These are phyloP conservation scores for Sclerotinia subarctica DNA, from an alignment of 2,329 filamentous ascomycete genomes.

Conservation along the genomic window DNA sequence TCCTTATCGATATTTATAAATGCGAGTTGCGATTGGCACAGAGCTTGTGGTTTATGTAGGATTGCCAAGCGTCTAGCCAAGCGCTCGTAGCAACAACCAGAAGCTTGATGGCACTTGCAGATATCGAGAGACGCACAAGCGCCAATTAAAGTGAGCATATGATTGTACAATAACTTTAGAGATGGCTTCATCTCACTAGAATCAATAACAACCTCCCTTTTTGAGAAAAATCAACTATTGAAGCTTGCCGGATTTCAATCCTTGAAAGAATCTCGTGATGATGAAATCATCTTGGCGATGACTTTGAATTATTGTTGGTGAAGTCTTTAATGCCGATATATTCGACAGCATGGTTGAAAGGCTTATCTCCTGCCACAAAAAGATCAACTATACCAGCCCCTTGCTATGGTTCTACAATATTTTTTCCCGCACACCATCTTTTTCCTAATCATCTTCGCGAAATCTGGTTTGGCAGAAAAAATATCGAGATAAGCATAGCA, in stretches of 20 bases:
- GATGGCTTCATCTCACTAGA: conserved; percentile 13
- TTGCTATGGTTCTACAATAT: not conserved
- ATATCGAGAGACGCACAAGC: conserved; percentile 18
- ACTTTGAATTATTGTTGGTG: not conserved
- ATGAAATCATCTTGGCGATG: conserved; percentile 13
- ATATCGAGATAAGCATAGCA: not conserved
- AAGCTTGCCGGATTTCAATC: not conserved
- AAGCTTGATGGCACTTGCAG: conserved; percentile 12
- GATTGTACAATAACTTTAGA: conserved; percentile 10
- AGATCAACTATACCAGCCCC: not conserved
- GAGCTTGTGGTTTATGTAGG: not conserved
- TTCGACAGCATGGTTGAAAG: not conserved
- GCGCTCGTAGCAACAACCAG: conserved; percentile 6
- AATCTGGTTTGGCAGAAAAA: not conserved
- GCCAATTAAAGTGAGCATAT: conserved; percentile 9
- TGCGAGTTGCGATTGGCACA: conserved; percentile 4
- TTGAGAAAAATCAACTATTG: conserved; percentile 5
- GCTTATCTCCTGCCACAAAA: conserved; percentile 18
- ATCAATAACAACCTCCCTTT: conserved; percentile 17
- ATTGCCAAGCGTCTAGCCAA: conserved; percentile 16
- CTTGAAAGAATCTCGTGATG: conserved; percentile 6
- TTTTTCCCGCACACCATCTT: conserved; percentile 1
- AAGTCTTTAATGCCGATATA: not conserved
- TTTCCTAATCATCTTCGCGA: conserved; percentile 9
- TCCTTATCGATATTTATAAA: conserved; percentile 13